phyloP scores from a whole-genome alignment of 495 filamentous ascomycete genomes.

The Tuber umbilicatum region DNA sequence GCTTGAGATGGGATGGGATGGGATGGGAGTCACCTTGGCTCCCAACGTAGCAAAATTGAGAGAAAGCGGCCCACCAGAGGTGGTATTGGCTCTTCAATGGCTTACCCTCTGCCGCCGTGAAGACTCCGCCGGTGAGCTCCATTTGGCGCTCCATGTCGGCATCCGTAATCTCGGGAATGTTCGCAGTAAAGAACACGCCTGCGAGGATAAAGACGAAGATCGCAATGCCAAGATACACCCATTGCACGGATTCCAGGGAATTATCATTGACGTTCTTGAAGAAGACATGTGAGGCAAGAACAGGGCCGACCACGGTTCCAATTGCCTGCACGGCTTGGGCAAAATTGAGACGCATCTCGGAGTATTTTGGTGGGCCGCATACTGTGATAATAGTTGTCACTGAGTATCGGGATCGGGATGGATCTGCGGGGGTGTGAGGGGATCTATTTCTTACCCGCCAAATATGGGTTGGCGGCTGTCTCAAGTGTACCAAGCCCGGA shows the following conservation, averaged over 20 bases:
- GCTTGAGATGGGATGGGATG: slow-evolving; percentile 4
- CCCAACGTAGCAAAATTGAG: slow-evolving; percentile 68
- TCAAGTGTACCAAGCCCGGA: slow-evolving; percentile 52
- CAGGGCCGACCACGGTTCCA: slow-evolving; percentile 58
- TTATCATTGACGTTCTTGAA: slow-evolving; percentile 52
- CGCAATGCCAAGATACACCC: slow-evolving; percentile 68
- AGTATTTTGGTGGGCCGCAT: slow-evolving; percentile 62
- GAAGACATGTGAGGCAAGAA: slow-evolving; percentile 62
- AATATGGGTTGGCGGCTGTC: slow-evolving; percentile 54
- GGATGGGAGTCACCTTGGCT: slow-evolving; percentile 49
- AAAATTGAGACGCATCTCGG: slow-evolving; percentile 63
- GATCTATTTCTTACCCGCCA: slow-evolving; percentile 44
- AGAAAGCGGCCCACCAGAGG: slow-evolving; percentile 58
- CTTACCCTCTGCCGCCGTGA: slow-evolving; percentile 45
- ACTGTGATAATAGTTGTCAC: background rate
- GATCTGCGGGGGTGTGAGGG: background rate
- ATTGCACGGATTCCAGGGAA: slow-evolving; percentile 58
- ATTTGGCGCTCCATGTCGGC: slow-evolving; percentile 61
- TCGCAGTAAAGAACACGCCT: slow-evolving; percentile 57
- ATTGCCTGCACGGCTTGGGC: slow-evolving; percentile 64
- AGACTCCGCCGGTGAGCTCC: slow-evolving; percentile 41
- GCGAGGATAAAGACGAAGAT: slow-evolving; percentile 61
- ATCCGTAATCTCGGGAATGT: slow-evolving; percentile 67
- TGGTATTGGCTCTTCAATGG: slow-evolving; percentile 58
- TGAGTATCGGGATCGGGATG: background rate